Percentiles rank a stretch among this genome's conserved stretches.
Conservation (phyloP, 805 yeast genomes). For the Metschnikowia koreensis region DNA sequence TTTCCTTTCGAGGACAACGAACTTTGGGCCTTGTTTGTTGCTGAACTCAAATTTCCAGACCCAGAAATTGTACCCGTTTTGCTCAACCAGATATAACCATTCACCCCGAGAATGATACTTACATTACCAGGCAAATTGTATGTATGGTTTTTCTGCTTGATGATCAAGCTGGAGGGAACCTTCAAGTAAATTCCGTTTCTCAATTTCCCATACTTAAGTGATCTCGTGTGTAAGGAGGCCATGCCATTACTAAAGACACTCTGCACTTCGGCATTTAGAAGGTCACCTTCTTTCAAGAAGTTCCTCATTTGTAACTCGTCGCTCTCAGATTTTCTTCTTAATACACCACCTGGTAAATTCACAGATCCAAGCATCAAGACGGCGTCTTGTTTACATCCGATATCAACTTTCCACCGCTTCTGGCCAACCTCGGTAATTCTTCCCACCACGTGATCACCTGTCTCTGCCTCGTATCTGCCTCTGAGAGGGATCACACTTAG, state of each 20-base stretch:
- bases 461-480: slow-evolving; percentile 88
- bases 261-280: slow-evolving; percentile 94
- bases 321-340: slow-evolving; percentile 88
- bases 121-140: slow-evolving; percentile 93
- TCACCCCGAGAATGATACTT: slow-evolving; percentile 86
- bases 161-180: slow-evolving; percentile 79
- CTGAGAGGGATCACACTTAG: slow-evolving; percentile 81
- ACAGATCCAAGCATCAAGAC: slow-evolving; percentile 91
- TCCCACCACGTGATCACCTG: slow-evolving; percentile 96
- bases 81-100: slow-evolving; percentile 91
- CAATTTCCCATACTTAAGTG: slow-evolving; percentile 90
- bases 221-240: slow-evolving; percentile 92
- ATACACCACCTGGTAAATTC: slow-evolving; percentile 94
- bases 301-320: slow-evolving; percentile 96
- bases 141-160: slow-evolving; percentile 84
- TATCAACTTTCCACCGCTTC: slow-evolving; percentile 94
- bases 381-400: slow-evolving; percentile 93
- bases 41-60: slow-evolving; percentile 20
- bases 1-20: slow-evolving; percentile 34
- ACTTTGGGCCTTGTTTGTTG: slow-evolving; percentile 38
- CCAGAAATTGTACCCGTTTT: slow-evolving; percentile 45
- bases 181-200: slow-evolving; percentile 82
- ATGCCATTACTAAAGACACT: slow-evolving; percentile 84
- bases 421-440: slow-evolving; percentile 91
- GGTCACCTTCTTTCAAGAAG: slow-evolving; percentile 92